phyloP scores from a whole-genome alignment of 176 grass and related monocot genomes.

The Musa itinerans region DNA sequence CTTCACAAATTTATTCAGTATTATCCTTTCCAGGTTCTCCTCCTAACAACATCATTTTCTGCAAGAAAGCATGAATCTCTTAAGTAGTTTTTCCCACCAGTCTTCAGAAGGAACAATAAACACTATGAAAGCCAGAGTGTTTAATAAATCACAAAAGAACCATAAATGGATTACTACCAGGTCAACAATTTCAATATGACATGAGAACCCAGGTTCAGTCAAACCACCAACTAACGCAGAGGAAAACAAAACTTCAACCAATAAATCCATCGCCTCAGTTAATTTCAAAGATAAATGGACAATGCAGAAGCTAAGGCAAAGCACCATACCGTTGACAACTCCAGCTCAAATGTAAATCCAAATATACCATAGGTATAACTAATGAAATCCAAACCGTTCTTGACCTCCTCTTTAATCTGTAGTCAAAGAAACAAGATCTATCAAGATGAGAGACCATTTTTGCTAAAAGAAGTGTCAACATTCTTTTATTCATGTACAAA shows the following conservation, averaged over 20 bases:
- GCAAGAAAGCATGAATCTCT: no score
- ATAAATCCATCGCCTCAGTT: not conserved
- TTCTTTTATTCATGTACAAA: no score
- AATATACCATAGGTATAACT: slow-evolving; percentile 81
- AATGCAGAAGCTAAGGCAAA: slow-evolving; percentile 21
- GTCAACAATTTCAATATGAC: no score
- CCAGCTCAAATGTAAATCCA: slow-evolving; percentile 91
- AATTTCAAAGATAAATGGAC: slow-evolving; percentile 9
- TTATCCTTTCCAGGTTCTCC: no score
- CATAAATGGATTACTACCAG: no score
- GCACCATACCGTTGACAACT: slow-evolving; percentile 78
- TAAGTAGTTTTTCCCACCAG: no score
- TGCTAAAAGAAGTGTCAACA: not conserved
- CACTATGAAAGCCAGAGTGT: no score
- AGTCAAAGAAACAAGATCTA: slow-evolving; percentile 17
- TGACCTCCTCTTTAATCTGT: slow-evolving; percentile 93
- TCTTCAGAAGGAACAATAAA: no score
- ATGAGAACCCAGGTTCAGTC: not conserved
- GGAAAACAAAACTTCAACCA: no score
- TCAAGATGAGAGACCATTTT: not conserved
- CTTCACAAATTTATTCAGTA: no score
- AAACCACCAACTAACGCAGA: not conserved
- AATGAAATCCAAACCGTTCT: slow-evolving; percentile 74
- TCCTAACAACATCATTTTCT: no score
- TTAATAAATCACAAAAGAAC: no score